These are phyloP conservation scores for Skeletonema tropicum DNA, from an alignment of 108 stramenopile species.

Conservation along the genomic window DNA sequence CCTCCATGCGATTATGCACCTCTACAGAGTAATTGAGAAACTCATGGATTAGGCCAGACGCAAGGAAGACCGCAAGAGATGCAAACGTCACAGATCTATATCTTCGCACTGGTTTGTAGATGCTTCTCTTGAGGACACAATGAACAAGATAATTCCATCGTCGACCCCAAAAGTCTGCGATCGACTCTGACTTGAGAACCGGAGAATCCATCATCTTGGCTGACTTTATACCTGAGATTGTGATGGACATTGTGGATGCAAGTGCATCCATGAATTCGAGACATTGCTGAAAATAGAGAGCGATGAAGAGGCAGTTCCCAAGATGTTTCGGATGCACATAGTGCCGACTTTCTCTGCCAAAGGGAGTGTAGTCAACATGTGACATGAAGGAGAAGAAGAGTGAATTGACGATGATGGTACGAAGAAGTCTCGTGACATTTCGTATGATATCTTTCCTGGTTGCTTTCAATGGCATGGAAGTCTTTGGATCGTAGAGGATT, in stretches of 20 bases:
- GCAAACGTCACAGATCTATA: conserved; percentile 32
- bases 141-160: conserved; percentile 81
- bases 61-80: conserved; percentile 57
- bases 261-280: conserved; percentile 19
- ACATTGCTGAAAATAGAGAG: conserved; percentile 34
- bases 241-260: background rate
- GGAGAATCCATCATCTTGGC: conserved; percentile 22
- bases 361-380: conserved; percentile 27
- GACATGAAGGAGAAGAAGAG: conserved; percentile 20
- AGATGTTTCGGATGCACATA: conserved; percentile 21
- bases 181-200: conserved; percentile 51
- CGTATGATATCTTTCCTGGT: conserved; percentile 7
- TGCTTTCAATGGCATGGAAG: conserved; percentile 10
- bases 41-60: conserved; percentile 76
- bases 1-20: conserved; percentile 22
- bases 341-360: conserved; percentile 13
- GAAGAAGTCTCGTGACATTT: background rate
- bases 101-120: conserved; percentile 66
- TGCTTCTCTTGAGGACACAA: conserved; percentile 62
- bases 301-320: conserved; percentile 34
- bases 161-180: conserved; percentile 75
- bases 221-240: conserved; percentile 25
- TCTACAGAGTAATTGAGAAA: conserved; percentile 45
- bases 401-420: background rate
- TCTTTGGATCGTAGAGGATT: conserved; percentile 21